phyloP scores from a whole-genome alignment of 2,329 filamentous ascomycete genomes.

The Fusarium praegraminearum region DNA sequence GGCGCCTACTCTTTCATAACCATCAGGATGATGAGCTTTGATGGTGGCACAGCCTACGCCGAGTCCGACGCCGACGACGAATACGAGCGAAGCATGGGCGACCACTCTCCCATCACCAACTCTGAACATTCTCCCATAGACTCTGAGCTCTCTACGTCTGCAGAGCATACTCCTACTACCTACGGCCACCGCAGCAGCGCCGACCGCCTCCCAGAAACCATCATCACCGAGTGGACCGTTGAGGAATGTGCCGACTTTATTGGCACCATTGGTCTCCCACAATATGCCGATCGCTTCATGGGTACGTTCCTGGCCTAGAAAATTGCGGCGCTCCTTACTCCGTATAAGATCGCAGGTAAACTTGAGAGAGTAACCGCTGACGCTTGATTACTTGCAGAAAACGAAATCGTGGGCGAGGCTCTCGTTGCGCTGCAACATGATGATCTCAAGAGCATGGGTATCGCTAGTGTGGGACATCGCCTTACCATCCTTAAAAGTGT shows the following conservation, averaged over 20 bases:
- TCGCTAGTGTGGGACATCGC: constrained; percentile 91
- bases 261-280: constrained; percentile 79
- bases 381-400: constrained; percentile 69
- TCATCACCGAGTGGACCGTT: constrained; percentile 83
- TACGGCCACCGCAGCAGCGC: constrained; percentile 75
- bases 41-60: constrained; percentile 76
- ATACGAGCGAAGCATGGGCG: constrained; percentile 79
- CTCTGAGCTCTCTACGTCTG: constrained; percentile 75
- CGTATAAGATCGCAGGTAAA: background rate
- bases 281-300: constrained; percentile 86
- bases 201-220: constrained; percentile 77
- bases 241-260: constrained; percentile 94
- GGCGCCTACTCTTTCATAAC: constrained; percentile 31
- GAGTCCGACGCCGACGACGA: constrained; percentile 87
- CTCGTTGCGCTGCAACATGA: constrained; percentile 90
- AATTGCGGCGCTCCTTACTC: background rate
- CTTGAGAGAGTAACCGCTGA: constrained; percentile 26
- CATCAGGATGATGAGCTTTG: constrained; percentile 67
- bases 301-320: constrained; percentile 66
- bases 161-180: constrained; percentile 83
- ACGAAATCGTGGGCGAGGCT: constrained; percentile 93
- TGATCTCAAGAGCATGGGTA: constrained; percentile 94
- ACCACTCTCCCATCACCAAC: constrained; percentile 76
- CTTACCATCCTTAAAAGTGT: constrained; percentile 95
- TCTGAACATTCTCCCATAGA: constrained; percentile 78